Evolutionary conservation across 2,329 filamentous ascomycete genomes (phyloP).

Genomic region (Xylaria digitata): DNA sequence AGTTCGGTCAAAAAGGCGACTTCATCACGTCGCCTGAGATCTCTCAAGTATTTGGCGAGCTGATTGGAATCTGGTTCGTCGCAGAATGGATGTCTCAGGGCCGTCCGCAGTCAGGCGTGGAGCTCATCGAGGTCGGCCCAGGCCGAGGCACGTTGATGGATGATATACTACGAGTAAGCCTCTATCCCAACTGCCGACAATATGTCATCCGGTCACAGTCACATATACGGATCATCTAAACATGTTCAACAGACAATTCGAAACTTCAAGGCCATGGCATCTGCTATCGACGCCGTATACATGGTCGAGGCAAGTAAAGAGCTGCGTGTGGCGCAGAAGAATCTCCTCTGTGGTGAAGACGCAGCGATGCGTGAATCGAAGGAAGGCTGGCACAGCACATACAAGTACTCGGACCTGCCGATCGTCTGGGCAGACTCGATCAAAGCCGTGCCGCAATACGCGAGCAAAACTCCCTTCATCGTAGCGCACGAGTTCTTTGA

Average conservation of each 20-base stretch:
- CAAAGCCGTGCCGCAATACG: constrained; percentile 77
- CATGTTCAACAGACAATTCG: constrained; percentile 73
- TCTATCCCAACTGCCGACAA: neutral
- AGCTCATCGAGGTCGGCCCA: constrained; percentile 93
- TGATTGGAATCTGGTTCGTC: constrained; percentile 93
- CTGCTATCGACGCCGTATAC: constrained; percentile 86
- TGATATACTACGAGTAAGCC: constrained; percentile 87
- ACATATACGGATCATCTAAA: constrained; percentile 16
- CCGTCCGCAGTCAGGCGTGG: constrained; percentile 75
- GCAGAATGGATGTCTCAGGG: constrained; percentile 97
- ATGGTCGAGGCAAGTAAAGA: constrained; percentile 92
- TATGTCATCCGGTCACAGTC: neutral
- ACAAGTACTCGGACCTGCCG: constrained; percentile 79
- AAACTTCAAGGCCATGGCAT: constrained; percentile 81
- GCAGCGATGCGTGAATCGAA: constrained; percentile 75
- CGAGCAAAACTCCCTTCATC: constrained; percentile 85
- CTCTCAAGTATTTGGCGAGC: constrained; percentile 94
- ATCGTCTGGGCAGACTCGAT: constrained; percentile 93
- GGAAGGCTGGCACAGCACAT: constrained; percentile 77
- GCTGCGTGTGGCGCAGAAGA: constrained; percentile 80
- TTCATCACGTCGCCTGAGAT: constrained; percentile 98
- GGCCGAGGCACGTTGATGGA: constrained; percentile 97
- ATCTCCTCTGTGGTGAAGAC: constrained; percentile 80
- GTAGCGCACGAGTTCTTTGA: constrained; percentile 99
- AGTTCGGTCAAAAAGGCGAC: constrained; percentile 92